Evolutionary conservation across 768 basidiomycete species (phyloP).

Genomic region (Podaxis pistillaris): DNA sequence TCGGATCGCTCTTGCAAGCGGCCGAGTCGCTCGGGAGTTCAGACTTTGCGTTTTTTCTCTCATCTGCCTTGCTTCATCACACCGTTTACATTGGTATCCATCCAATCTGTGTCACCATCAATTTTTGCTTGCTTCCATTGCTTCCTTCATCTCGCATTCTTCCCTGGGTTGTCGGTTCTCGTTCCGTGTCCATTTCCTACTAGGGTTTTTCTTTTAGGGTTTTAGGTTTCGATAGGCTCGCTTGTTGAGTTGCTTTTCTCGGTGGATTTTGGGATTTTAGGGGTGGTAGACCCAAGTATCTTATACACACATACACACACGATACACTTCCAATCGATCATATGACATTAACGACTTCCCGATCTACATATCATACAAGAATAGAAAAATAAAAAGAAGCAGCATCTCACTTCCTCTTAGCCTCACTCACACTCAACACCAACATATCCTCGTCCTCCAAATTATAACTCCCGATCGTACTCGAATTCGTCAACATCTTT

Average conservation of each 20-base stretch:
- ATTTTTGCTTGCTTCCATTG: not conserved
- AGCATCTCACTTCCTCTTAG: slow-evolving; percentile 62
- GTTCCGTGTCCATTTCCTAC: not conserved
- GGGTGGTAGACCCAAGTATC: slow-evolving; percentile 21
- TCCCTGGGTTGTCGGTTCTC: not conserved
- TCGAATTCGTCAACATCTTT: slow-evolving; percentile 86
- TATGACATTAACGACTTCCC: not conserved
- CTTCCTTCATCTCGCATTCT: not conserved
- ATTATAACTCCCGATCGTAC: slow-evolving; percentile 84
- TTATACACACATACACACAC: not conserved
- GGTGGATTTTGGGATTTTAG: slow-evolving; percentile 17
- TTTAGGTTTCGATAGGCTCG: slow-evolving; percentile 9
- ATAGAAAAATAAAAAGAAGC: not conserved
- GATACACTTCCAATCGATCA: not conserved
- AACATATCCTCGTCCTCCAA: slow-evolving; percentile 89
- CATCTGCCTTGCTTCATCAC: not conserved
- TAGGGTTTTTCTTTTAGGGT: slow-evolving; percentile 1
- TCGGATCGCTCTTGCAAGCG: not conserved
- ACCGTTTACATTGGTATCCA: not conserved
- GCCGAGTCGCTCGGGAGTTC: not conserved
- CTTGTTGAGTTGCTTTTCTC: not conserved
- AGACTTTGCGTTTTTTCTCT: not conserved
- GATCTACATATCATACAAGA: not conserved
- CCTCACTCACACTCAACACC: slow-evolving; percentile 71
- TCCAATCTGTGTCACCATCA: not conserved